Percentiles rank a stretch among this genome's conserved stretches.
These are phyloP conservation scores for Fusarium pseudocircinatum DNA, from an alignment of 2,329 filamentous ascomycete species.

Conservation along the genomic window DNA sequence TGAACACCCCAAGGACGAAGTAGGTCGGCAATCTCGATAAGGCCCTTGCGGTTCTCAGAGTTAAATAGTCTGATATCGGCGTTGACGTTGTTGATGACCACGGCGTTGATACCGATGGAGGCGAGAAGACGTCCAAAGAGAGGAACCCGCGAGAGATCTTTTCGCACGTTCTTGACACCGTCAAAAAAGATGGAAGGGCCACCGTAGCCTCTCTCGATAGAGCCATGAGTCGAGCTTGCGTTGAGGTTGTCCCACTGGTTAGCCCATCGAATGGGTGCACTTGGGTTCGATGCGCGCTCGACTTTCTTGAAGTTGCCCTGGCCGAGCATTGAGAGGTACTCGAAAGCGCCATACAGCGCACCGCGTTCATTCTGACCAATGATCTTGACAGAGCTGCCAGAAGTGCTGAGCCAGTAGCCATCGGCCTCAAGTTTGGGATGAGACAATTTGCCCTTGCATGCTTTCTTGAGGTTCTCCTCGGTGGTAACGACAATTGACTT, in stretches of 20 bases:
- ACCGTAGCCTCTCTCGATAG: slow-evolving; percentile 74
- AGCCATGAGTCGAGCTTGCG: slow-evolving; percentile 57
- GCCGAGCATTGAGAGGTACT: slow-evolving; percentile 72
- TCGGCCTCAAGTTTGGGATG: slow-evolving; percentile 58
- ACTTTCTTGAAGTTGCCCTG: slow-evolving; percentile 61
- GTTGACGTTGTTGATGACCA: slow-evolving; percentile 78
- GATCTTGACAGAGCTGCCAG: slow-evolving; percentile 60
- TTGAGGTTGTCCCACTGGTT: slow-evolving; percentile 78
- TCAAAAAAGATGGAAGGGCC: slow-evolving; percentile 75
- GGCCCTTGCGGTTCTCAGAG: slow-evolving; percentile 65
- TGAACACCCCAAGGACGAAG: slow-evolving; percentile 75
- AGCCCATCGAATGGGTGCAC: slow-evolving; percentile 72
- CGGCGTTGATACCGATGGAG: slow-evolving; percentile 72
- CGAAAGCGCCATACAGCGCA: slow-evolving; percentile 74
- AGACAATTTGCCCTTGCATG: slow-evolving; percentile 1
- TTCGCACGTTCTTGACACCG: slow-evolving; percentile 59
- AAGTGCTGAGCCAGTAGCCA: slow-evolving; percentile 69
- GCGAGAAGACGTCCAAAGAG: slow-evolving; percentile 74
- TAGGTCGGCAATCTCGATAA: slow-evolving; percentile 69
- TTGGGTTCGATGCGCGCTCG: slow-evolving; percentile 63
- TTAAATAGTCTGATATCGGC: slow-evolving; percentile 68
- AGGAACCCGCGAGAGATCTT: slow-evolving; percentile 67
- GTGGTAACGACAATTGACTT: slow-evolving; percentile 25
- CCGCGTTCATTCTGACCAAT: slow-evolving; percentile 73
- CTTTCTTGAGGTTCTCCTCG: slow-evolving; percentile 8